Evolutionary conservation across 2,329 filamentous ascomycete species (phyloP), one percentile per base, ranked within the genome.

Genomic region (Colletotrichum sp.): DNA sequence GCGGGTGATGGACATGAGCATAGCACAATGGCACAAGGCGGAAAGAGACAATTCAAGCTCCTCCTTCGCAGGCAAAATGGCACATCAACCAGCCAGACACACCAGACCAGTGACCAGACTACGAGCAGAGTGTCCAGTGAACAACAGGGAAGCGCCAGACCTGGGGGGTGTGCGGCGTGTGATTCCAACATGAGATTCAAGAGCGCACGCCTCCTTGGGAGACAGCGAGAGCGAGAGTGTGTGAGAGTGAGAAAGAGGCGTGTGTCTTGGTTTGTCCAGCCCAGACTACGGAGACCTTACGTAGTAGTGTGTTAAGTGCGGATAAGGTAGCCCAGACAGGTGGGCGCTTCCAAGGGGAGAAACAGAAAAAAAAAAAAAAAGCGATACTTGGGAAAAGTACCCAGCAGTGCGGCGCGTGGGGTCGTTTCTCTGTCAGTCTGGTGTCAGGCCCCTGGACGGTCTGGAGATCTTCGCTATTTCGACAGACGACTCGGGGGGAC

Each of bases 231-330:
- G 44, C 44, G 44, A 49, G n/a, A 3, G 44, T 22, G 44, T 49
- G 39, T 22, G 39, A 22, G 44, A 22, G 44, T 13, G 44, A 49
- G n/a, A 49, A 22, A 49, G n/a, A 22, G 19, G 44, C n/a, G 44
- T 49, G 22, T 70, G 68, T 70, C 68, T 70, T 63, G 68, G 16
- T 27, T 62, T 44, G 57, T 49, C 68, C 68, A 63, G 68, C 55
- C 55, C 57, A 63, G 68, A 63, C 68, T 22, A 64, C 62, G 73
- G 69, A 76, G 61, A 72, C 73, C 63, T 76, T 76, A 76, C 73
- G 73, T 76, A 72, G 73, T 65, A 64, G 69, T 72, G 52, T 72
- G 34, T 57, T 70, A 44, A 75, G 65, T 72, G 63, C 63, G 63
- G 69, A 72, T 68, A 72, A 76, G 69, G 69, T 65, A 73, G 39